phyloP scores from a whole-genome alignment of 2,329 filamentous ascomycete genomes.

The Fusarium protoensiforme region DNA sequence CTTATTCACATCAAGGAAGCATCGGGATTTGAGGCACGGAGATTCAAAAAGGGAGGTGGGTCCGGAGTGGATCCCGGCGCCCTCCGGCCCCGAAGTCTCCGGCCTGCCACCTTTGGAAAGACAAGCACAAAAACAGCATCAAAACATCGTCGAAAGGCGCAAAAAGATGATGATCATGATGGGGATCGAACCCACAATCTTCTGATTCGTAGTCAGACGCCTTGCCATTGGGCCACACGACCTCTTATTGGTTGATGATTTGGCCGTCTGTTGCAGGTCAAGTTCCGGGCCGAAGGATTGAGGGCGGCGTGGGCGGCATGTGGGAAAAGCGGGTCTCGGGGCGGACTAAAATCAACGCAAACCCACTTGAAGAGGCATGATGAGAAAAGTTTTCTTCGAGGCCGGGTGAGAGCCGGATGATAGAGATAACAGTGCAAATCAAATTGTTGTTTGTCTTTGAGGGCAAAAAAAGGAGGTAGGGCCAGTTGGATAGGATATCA shows the following conservation, averaged over 20 bases:
- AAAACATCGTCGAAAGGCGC: not conserved
- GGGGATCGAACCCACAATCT: slow-evolving; percentile 40
- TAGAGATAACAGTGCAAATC: not conserved
- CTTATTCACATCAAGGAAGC: not conserved
- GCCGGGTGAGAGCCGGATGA: not conserved
- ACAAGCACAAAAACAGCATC: not conserved
- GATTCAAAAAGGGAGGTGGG: not conserved
- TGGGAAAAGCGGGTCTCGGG: not conserved
- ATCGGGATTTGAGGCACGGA: not conserved
- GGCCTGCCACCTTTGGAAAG: not conserved
- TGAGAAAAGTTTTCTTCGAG: not conserved
- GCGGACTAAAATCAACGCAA: not conserved
- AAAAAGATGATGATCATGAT: not conserved
- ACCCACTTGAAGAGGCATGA: not conserved
- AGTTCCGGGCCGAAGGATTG: not conserved
- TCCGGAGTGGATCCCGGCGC: not conserved
- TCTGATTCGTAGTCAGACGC: slow-evolving; percentile 44
- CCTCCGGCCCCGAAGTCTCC: not conserved
- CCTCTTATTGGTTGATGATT: not conserved
- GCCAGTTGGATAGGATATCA: not conserved
- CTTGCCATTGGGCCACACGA: slow-evolving; percentile 39
- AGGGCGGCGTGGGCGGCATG: not conserved
- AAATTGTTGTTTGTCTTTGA: not conserved
- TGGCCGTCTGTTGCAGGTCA: not conserved
- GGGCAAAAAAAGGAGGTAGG: not conserved